Evolutionary conservation across 345 rosid genomes (phyloP).

Genomic region (Gossypium sturtianum): DNA sequence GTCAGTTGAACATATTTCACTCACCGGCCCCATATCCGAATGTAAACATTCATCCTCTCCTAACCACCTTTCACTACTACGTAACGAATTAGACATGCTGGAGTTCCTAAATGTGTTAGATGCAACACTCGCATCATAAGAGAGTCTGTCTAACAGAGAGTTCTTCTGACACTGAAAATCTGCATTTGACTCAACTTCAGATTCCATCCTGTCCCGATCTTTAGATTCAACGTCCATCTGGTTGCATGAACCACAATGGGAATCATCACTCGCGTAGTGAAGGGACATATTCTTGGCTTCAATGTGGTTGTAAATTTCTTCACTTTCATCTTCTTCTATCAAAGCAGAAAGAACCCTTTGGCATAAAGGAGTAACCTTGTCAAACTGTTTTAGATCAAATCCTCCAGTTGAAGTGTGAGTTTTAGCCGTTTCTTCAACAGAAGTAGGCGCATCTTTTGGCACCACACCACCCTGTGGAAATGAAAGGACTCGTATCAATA

Average conservation of each 20-base stretch:
- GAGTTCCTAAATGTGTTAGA: conserved; percentile 59
- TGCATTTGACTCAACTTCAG: conserved; percentile 78
- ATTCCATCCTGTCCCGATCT: conserved; percentile 87
- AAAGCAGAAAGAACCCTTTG: conserved; percentile 88
- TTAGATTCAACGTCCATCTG: conserved; percentile 72
- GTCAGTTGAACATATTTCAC: conserved; percentile 64
- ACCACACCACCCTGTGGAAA: conserved; percentile 41
- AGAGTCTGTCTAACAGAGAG: conserved; percentile 54
- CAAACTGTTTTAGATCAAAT: conserved; percentile 47
- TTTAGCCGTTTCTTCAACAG: conserved; percentile 38
- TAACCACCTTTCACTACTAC: conserved; percentile 66
- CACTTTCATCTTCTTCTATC: conserved; percentile 90
- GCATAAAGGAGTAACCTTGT: conserved; percentile 64
- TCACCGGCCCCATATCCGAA: conserved; percentile 47
- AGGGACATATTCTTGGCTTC: conserved; percentile 74
- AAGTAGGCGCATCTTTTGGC: conserved; percentile 36
- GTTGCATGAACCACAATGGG: conserved; percentile 93
- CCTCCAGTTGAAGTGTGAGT: conserved; percentile 39
- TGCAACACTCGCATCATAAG: conserved; percentile 63
- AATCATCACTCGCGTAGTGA: conserved; percentile 90
- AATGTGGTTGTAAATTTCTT: conserved; percentile 48
- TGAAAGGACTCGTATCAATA: conserved; percentile 12
- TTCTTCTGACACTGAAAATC: conserved; percentile 65
- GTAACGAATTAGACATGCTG: conserved; percentile 55
- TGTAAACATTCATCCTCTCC: conserved; percentile 71